These are phyloP conservation scores for Cokeromyces recurvatus DNA, from an alignment of 371 early-diverging fungal genomes.

Conservation along the genomic window DNA sequence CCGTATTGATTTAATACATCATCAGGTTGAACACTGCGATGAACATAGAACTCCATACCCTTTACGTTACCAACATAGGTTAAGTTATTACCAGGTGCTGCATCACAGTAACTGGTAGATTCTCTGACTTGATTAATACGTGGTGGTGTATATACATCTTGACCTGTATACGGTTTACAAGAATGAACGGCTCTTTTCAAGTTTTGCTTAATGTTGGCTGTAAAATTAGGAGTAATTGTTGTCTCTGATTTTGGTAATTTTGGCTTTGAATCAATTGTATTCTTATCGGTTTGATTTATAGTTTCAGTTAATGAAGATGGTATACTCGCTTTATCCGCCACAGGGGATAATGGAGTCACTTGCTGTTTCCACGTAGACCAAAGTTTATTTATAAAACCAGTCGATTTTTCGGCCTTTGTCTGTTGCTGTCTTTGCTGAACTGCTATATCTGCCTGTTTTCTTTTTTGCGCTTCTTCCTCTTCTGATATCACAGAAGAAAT, in stretches of 20 bases:
- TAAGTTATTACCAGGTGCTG: conserved; percentile 51
- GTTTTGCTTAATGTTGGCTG: conserved; percentile 44
- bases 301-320: not conserved
- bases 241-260: conserved; percentile 33
- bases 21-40: conserved; percentile 40
- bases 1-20: conserved; percentile 39
- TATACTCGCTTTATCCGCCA: not conserved
- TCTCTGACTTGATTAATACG: conserved; percentile 39
- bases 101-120: conserved; percentile 50
- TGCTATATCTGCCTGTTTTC: not conserved
- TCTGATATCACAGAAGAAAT: not conserved
- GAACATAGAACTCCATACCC: conserved; percentile 53
- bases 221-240: conserved; percentile 48
- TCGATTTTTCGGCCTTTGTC: not conserved
- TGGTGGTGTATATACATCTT: conserved; percentile 40
- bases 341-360: not conserved
- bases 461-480: conserved; percentile 9
- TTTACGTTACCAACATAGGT: conserved; percentile 43
- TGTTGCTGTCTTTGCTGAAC: conserved; percentile 1
- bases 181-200: conserved; percentile 49
- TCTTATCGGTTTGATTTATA: conserved; percentile 4
- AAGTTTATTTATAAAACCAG: conserved; percentile 16
- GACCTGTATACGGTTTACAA: conserved; percentile 49
- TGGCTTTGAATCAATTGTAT: conserved; percentile 11
- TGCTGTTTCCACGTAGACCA: conserved; percentile 15